Evolutionary conservation across 352 stramenopile species (phyloP).

Genomic region (Globisporangium emineosum): DNA sequence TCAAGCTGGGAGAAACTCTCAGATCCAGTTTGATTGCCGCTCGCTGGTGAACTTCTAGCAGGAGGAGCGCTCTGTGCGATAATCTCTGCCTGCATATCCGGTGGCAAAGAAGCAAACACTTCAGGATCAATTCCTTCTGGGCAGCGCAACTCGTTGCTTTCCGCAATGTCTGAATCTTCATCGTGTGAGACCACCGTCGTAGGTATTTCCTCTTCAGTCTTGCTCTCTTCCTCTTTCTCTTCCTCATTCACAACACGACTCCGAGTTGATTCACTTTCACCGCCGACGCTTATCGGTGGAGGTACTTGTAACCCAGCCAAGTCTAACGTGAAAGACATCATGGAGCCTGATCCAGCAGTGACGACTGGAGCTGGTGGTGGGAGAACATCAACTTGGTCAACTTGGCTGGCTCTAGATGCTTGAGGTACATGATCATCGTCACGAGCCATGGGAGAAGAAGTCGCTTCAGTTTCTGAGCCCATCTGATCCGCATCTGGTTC

Average conservation of each 20-base stretch:
- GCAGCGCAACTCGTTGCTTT: conserved; percentile 47
- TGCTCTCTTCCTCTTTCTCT: conserved; percentile 21
- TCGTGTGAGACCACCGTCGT: background rate
- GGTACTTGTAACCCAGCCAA: conserved; percentile 46
- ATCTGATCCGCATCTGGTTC: conserved; percentile 54
- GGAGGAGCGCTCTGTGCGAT: conserved; percentile 72
- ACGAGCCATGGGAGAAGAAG: conserved; percentile 26
- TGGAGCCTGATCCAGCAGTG: conserved; percentile 28
- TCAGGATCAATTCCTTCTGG: conserved; percentile 96
- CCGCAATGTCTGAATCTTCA: background rate
- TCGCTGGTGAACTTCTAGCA: conserved; percentile 22
- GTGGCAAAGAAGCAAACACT: conserved; percentile 94
- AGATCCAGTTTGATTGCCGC: conserved; percentile 24
- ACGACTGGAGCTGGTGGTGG: conserved; percentile 33
- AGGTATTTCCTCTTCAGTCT: conserved; percentile 22
- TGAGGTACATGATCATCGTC: conserved; percentile 17
- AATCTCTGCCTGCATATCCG: conserved; percentile 97
- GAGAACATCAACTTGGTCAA: conserved; percentile 9
- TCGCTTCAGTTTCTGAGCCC: conserved; percentile 35
- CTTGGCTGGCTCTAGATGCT: background rate
- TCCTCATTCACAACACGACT: background rate
- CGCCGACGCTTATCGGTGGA: conserved; percentile 1
- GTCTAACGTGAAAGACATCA: conserved; percentile 86
- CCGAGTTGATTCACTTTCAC: background rate
- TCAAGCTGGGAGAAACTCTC: conserved; percentile 80